phyloP scores from a whole-genome alignment of 2,329 filamentous ascomycete genomes.

The Aspergillus neoniger region DNA sequence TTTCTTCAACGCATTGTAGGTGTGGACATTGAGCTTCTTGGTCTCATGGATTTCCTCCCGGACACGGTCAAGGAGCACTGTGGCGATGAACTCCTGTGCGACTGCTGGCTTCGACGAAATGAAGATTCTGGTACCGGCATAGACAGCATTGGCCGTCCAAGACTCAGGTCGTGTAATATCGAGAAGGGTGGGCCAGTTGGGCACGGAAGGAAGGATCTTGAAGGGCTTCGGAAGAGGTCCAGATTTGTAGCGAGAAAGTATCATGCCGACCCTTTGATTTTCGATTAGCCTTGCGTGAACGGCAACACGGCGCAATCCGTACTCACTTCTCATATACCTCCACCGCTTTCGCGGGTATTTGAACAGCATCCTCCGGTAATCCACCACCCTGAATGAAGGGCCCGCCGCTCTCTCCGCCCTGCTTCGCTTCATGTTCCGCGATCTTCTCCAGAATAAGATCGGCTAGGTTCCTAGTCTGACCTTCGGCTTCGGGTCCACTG shows the following conservation, averaged over 20 bases:
- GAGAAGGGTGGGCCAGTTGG: constrained; percentile 87
- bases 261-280: constrained; percentile 69
- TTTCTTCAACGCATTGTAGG: constrained; percentile 93
- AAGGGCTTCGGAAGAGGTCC: constrained; percentile 97
- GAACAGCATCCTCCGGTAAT: constrained; percentile 74
- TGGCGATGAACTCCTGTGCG: constrained; percentile 82
- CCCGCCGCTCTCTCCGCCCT: constrained; percentile 46
- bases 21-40: constrained; percentile 91
- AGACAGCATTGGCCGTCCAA: constrained; percentile 79
- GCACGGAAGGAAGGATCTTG: constrained; percentile 91
- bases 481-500: constrained; percentile 46
- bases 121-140: constrained; percentile 89
- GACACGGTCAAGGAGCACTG: constrained; percentile 84
- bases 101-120: constrained; percentile 78
- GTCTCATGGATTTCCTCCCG: constrained; percentile 91
- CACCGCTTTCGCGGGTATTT: constrained; percentile 86
- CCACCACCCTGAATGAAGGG: constrained; percentile 55
- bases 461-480: constrained; percentile 74
- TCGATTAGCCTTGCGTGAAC: constrained; percentile 18
- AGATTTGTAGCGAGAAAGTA: constrained; percentile 89
- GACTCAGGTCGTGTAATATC: constrained; percentile 77
- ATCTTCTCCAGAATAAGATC: constrained; percentile 95
- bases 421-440: constrained; percentile 78
- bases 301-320: not conserved
- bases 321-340: constrained; percentile 86